These are phyloP conservation scores for Pascua sp. DNA, from an alignment of 1,284 basidiomycete species.

Conservation along the genomic window DNA sequence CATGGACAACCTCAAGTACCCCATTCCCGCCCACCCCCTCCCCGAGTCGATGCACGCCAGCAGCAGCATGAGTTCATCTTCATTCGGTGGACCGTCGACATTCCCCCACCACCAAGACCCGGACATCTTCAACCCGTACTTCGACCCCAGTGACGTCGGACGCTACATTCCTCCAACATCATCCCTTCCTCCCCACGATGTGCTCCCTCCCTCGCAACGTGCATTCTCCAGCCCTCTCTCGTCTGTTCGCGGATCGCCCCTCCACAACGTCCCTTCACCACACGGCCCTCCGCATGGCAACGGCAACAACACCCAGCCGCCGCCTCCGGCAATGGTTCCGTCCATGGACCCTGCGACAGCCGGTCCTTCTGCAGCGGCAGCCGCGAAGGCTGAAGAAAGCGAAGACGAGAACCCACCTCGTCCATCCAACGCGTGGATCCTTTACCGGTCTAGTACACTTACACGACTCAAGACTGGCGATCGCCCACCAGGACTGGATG, in stretches of 20 bases:
- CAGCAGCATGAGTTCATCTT: neutral
- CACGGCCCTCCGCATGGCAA: neutral
- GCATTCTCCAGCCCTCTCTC: neutral
- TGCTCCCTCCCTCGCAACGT: neutral
- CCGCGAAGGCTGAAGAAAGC: neutral
- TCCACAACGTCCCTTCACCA: neutral
- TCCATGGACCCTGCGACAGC: too few relatives aligned
- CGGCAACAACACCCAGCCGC: neutral
- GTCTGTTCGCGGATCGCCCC: neutral
- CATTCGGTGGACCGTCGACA: neutral
- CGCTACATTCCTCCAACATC: neutral
- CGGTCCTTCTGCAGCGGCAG: too few relatives aligned
- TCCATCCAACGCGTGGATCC: conserved; percentile 85
- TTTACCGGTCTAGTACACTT: conserved; percentile 74
- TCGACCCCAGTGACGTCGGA: neutral
- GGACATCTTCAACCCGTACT: neutral
- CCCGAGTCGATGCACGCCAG: neutral
- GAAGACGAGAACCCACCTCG: conserved; percentile 43
- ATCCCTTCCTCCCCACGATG: neutral
- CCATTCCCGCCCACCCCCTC: neutral
- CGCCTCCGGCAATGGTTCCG: neutral
- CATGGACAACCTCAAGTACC: neutral
- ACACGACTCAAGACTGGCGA: conserved; percentile 8
- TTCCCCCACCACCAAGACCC: neutral
- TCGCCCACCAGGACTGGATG: neutral